These are phyloP conservation scores for Tolypocladium ovalisporum DNA, from an alignment of 2,329 filamentous ascomycete genomes.

Conservation along the genomic window DNA sequence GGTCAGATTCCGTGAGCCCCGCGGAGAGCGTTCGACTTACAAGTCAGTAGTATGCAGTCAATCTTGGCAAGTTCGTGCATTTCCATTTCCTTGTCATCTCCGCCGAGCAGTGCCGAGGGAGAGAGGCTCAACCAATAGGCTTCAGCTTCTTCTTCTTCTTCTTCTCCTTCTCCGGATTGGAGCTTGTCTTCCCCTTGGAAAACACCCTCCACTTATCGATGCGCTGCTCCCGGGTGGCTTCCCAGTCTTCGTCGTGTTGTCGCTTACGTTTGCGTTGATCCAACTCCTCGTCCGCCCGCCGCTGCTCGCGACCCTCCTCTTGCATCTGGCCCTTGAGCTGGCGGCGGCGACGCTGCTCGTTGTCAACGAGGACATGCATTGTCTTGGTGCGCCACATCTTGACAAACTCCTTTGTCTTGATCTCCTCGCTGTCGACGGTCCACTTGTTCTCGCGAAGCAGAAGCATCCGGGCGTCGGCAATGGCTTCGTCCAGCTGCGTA, in stretches of 20 bases:
- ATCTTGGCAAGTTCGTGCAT: background rate
- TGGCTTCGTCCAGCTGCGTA: slow-evolving; percentile 78
- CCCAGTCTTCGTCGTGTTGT: slow-evolving; percentile 92
- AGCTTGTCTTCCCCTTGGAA: slow-evolving; percentile 58
- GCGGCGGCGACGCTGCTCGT: slow-evolving; percentile 72
- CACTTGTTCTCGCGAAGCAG: slow-evolving; percentile 91
- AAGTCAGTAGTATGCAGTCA: slow-evolving; percentile 6
- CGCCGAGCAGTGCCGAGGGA: background rate
- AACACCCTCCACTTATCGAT: slow-evolving; percentile 94
- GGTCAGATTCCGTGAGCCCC: slow-evolving; percentile 19
- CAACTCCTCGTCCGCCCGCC: slow-evolving; percentile 73
- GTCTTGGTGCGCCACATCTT: slow-evolving; percentile 85
- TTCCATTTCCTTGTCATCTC: background rate
- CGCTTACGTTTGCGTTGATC: slow-evolving; percentile 75
- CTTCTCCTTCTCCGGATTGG: slow-evolving; percentile 40
- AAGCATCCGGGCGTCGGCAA: slow-evolving; percentile 89
- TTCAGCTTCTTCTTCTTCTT: slow-evolving; percentile 65
- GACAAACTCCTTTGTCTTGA: slow-evolving; percentile 74
- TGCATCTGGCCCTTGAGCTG: slow-evolving; percentile 93
- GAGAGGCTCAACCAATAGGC: slow-evolving; percentile 38
- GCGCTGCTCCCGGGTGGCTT: slow-evolving; percentile 78
- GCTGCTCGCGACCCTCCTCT: slow-evolving; percentile 85
- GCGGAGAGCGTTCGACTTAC: slow-evolving; percentile 20
- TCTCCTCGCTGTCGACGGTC: slow-evolving; percentile 77
- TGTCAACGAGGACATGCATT: slow-evolving; percentile 81